phyloP scores from a whole-genome alignment of 495 filamentous ascomycete genomes.

The Penicillium flavigenum region DNA sequence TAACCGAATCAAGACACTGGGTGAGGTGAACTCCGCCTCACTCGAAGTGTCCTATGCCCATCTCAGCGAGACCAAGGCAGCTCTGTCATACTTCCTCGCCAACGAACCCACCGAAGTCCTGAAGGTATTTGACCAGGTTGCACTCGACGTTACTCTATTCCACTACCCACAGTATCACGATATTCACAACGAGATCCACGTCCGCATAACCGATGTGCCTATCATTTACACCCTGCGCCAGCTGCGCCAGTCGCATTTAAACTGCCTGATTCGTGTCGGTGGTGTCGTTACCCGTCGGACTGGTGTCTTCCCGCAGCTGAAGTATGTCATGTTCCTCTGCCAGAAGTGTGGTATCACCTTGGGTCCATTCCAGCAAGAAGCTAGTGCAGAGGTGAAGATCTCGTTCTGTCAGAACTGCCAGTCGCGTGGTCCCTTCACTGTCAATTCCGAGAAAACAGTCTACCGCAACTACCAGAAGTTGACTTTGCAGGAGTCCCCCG shows the following conservation, averaged over 20 bases:
- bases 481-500: constrained; percentile 95
- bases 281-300: constrained; percentile 94
- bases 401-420: constrained; percentile 98
- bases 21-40: constrained; percentile 94
- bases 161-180: constrained; percentile 97
- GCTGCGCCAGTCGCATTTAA: constrained; percentile 92
- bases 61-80: constrained; percentile 84
- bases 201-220: constrained; percentile 92
- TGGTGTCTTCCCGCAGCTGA: constrained; percentile 98
- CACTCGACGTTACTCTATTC: constrained; percentile 90
- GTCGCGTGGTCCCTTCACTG: constrained; percentile 88
- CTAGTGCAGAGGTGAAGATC: constrained; percentile 92
- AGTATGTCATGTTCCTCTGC: constrained; percentile 97
- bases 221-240: constrained; percentile 96
- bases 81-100: constrained; percentile 94
- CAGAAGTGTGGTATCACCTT: constrained; percentile 87
- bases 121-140: constrained; percentile 95
- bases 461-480: constrained; percentile 99
- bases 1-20: constrained; percentile 84
- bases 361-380: constrained; percentile 96
- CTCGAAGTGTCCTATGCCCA: constrained; percentile 96
- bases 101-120: constrained; percentile 92
- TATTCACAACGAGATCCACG: constrained; percentile 97
- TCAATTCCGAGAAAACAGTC: constrained; percentile 98
- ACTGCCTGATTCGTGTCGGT: constrained; percentile 90